Evolutionary conservation across 2,329 filamentous ascomycete genomes (phyloP).

Genomic region (Lomentospora prolificans): DNA sequence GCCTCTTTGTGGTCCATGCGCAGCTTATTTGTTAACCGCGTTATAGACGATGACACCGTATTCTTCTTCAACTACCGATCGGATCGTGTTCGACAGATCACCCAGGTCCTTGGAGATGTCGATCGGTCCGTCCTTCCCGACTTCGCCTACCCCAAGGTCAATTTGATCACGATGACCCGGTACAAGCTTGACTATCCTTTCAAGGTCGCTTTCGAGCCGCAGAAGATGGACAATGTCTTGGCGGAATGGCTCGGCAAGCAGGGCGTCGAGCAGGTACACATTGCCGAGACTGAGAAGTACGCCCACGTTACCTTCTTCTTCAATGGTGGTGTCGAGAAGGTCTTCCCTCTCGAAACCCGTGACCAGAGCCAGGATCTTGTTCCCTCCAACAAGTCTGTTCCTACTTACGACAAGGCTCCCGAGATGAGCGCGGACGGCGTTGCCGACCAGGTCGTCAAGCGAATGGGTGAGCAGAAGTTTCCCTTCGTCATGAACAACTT

Average conservation of each 20-base stretch:
- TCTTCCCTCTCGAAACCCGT: conserved; percentile 81
- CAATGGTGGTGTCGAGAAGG: conserved; percentile 97
- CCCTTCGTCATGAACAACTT: conserved; percentile 99
- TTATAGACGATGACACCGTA: conserved; percentile 73
- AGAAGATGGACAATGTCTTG: conserved; percentile 96
- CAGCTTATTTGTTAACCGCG: conserved; percentile 8
- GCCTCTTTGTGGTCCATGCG: background rate
- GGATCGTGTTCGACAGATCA: conserved; percentile 92
- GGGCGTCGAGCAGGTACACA: conserved; percentile 82
- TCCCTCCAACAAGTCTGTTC: conserved; percentile 77
- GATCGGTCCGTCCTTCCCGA: conserved; percentile 86
- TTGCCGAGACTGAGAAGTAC: conserved; percentile 99
- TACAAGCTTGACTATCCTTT: conserved; percentile 96
- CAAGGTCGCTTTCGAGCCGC: conserved; percentile 83
- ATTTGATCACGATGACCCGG: conserved; percentile 90
- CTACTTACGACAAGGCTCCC: conserved; percentile 90
- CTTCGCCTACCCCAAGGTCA: conserved; percentile 89
- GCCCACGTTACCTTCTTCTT: conserved; percentile 99
- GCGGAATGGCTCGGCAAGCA: conserved; percentile 94
- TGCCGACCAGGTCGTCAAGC: conserved; percentile 80
- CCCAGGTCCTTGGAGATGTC: conserved; percentile 82
- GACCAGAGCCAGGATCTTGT: conserved; percentile 74
- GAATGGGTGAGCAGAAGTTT: conserved; percentile 74
- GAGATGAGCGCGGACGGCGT: conserved; percentile 93
- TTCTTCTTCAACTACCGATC: conserved; percentile 99